Conservation (phyloP, 73 alveolate genomes). For the Tetrahymena thermophila region DNA sequence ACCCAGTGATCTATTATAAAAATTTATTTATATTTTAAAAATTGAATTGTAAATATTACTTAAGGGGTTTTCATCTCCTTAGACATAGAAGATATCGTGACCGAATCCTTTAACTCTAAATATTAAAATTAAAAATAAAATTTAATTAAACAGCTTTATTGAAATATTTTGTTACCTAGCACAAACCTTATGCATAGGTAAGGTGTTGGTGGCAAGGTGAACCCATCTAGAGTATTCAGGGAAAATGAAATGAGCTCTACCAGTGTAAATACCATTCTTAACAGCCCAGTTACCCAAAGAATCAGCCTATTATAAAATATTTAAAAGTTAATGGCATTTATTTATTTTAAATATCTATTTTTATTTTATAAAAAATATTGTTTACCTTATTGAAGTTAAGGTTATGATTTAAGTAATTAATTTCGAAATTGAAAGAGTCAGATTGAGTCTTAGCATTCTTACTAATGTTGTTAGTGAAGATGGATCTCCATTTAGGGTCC, state of each 20-base stretch:
- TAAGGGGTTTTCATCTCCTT: conserved; percentile 58
- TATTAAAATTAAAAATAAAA: too few relatives aligned
- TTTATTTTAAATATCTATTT: conserved; percentile 17
- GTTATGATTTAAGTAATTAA: conserved; percentile 12
- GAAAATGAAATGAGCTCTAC: conserved; percentile 65
- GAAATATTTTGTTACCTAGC: conserved; percentile 10
- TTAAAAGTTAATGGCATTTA: conserved; percentile 1
- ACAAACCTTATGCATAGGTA: conserved; percentile 72
- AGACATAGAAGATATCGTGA: conserved; percentile 37
- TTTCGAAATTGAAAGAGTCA: conserved; percentile 13
- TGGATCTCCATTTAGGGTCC: conserved; percentile 70
- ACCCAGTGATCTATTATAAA: conserved; percentile 63
- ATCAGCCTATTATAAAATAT: conserved; percentile 44
- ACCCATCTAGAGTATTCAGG: conserved; percentile 83
- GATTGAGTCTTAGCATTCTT: conserved; percentile 8
- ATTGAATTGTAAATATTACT: neutral
- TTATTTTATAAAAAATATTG: conserved; percentile 17
- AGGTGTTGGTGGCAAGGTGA: conserved; percentile 69
- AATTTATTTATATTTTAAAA: neutral
- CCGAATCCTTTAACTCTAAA: conserved; percentile 65
- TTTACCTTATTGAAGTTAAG: conserved; percentile 25
- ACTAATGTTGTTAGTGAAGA: conserved; percentile 46
- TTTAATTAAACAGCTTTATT: too few relatives aligned
- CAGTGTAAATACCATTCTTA: conserved; percentile 45
- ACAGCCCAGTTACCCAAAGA: conserved; percentile 69